phyloP scores from a whole-genome alignment of 2,329 filamentous ascomycete species.

The Pseudogymnoascus sp. region DNA sequence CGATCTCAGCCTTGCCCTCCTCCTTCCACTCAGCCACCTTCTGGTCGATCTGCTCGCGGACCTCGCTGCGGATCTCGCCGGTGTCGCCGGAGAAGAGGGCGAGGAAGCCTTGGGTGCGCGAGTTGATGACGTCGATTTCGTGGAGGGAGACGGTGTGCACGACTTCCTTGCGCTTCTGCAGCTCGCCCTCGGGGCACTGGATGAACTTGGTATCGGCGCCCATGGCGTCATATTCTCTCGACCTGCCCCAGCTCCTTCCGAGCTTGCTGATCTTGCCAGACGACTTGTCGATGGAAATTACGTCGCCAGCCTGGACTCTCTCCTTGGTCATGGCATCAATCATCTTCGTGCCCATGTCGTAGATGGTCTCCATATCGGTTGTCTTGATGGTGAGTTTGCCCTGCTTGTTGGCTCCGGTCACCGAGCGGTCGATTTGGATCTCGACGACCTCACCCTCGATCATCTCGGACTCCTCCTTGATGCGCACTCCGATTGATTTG shows the following conservation, averaged over 20 bases:
- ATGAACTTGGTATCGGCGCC: conserved; percentile 97
- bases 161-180: conserved; percentile 94
- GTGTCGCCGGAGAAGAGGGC: conserved; percentile 97
- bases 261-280: conserved; percentile 97
- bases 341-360: conserved; percentile 99
- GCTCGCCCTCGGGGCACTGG: conserved; percentile 92
- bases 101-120: conserved; percentile 93
- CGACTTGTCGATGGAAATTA: conserved; percentile 97
- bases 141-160: conserved; percentile 95
- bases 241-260: conserved; percentile 87
- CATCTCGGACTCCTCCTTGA: conserved; percentile 98
- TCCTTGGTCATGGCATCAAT: conserved; percentile 99
- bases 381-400: conserved; percentile 99
- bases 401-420: conserved; percentile 94
- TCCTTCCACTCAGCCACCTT: conserved; percentile 99
- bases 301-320: conserved; percentile 96
- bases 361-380: conserved; percentile 98
- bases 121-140: conserved; percentile 99
- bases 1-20: conserved; percentile 96
- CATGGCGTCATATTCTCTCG: conserved; percentile 98
- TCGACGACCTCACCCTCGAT: conserved; percentile 99
- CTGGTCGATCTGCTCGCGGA: conserved; percentile 97
- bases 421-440: conserved; percentile 94
- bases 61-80: conserved; percentile 93
- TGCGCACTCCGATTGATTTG: conserved; percentile 94